phyloP scores from a whole-genome alignment of 768 basidiomycete genomes.

The Termitomyces eurrhizus region DNA sequence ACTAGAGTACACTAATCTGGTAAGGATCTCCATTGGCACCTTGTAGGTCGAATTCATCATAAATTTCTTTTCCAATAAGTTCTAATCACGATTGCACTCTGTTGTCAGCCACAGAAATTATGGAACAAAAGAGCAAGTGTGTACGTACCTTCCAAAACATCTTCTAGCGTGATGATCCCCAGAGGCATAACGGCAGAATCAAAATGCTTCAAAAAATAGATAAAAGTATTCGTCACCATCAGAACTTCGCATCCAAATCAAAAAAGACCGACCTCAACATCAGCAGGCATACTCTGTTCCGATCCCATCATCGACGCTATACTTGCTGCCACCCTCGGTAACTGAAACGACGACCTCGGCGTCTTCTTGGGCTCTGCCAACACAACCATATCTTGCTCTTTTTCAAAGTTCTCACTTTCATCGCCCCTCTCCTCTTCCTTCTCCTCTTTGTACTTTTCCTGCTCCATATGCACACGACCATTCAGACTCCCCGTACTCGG shows the following conservation, averaged over 20 bases:
- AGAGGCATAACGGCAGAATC: constrained; percentile 85
- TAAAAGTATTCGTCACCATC: background rate
- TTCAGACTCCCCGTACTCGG: background rate
- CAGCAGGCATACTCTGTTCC: constrained; percentile 87
- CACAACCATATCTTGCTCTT: constrained; percentile 6
- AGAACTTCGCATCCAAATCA: background rate
- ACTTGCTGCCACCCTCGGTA: constrained; percentile 35
- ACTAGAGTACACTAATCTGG: no score
- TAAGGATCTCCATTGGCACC: constrained; percentile 57
- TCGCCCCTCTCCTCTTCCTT: constrained; percentile 6
- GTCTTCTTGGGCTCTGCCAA: constrained; percentile 23
- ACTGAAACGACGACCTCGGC: constrained; percentile 31
- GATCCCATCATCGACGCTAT: constrained; percentile 45
- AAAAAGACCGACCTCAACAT: constrained; percentile 59
- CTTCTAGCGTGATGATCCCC: constrained; percentile 91
- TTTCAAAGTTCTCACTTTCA: constrained; percentile 3
- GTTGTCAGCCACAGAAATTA: background rate
- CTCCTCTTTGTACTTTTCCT: background rate
- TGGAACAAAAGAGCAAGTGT: background rate
- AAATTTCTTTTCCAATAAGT: constrained; percentile 90
- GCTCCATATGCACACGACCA: background rate
- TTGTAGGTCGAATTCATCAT: constrained; percentile 84
- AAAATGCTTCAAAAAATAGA: constrained; percentile 72
- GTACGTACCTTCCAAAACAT: constrained; percentile 76
- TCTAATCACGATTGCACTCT: constrained; percentile 38